These are phyloP conservation scores for Xylaria sp. DNA, from an alignment of 495 filamentous ascomycete species.

Conservation along the genomic window DNA sequence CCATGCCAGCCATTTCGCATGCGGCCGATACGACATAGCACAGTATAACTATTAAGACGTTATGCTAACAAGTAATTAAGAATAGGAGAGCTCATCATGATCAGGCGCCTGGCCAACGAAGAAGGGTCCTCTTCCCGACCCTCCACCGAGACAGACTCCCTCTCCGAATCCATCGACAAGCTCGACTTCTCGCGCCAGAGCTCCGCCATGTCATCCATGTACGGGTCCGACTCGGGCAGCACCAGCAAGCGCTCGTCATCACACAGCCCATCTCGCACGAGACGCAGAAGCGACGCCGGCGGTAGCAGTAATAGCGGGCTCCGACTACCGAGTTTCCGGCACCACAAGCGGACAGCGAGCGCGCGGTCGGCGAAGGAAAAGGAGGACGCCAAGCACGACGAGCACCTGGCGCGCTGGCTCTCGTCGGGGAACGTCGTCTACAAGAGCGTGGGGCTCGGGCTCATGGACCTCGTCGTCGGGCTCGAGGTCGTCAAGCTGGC, in stretches of 20 bases:
- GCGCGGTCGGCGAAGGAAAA: slow-evolving; percentile 33
- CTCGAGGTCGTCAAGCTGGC: slow-evolving; percentile 78
- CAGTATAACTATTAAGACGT: background rate
- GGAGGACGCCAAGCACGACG: slow-evolving; percentile 54
- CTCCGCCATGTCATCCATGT: slow-evolving; percentile 41
- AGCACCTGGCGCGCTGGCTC: slow-evolving; percentile 73
- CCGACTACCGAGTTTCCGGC: slow-evolving; percentile 13
- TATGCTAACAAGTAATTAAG: slow-evolving; percentile 40
- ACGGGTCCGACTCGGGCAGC: slow-evolving; percentile 26
- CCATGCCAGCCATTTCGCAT: background rate
- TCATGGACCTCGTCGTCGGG: slow-evolving; percentile 84
- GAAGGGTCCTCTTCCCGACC: slow-evolving; percentile 34
- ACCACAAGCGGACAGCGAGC: slow-evolving; percentile 17
- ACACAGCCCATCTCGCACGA: slow-evolving; percentile 32
- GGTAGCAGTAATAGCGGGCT: background rate
- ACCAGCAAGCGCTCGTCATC: slow-evolving; percentile 39
- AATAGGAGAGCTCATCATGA: slow-evolving; percentile 79
- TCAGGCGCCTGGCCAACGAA: slow-evolving; percentile 41
- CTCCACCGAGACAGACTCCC: slow-evolving; percentile 33
- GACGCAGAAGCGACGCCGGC: slow-evolving; percentile 17
- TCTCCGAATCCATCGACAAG: slow-evolving; percentile 37
- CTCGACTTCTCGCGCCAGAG: slow-evolving; percentile 36
- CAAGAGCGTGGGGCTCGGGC: slow-evolving; percentile 79
- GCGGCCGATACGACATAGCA: background rate
- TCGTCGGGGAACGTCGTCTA: slow-evolving; percentile 84